A percentile compares a stretch with the other conserved stretches of the same genome.
phyloP scores from a whole-genome alignment of 352 stramenopile genomes.

The Globisporangium nodosum region DNA sequence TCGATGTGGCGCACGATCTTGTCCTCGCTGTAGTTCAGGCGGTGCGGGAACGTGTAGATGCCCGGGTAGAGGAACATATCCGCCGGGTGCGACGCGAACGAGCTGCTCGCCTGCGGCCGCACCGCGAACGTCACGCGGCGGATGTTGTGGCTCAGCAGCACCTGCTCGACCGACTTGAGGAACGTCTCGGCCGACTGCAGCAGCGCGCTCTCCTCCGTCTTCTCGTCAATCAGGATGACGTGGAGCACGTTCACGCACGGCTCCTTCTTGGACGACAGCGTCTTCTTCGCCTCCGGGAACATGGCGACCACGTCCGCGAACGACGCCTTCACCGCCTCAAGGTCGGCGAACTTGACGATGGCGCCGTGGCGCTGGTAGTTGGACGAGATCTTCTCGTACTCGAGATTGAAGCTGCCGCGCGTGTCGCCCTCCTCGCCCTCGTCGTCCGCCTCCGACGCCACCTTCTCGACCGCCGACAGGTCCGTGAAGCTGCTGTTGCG shows the following conservation, averaged over 20 bases:
- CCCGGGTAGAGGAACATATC: constrained; percentile 80
- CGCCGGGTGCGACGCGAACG: constrained; percentile 27
- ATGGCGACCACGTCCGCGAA: constrained; percentile 65
- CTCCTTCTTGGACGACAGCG: constrained; percentile 58
- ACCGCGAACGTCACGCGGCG: constrained; percentile 87
- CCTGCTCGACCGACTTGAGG: constrained; percentile 54
- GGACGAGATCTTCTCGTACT: constrained; percentile 73
- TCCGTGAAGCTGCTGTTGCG: constrained; percentile 51
- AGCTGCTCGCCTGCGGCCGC: constrained; percentile 42
- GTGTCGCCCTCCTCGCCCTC: constrained; percentile 14
- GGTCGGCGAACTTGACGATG: constrained; percentile 83
- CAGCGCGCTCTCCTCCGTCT: constrained; percentile 45
- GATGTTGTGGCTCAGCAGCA: constrained; percentile 71
- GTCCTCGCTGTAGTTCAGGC: constrained; percentile 94
- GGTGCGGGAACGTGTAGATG: constrained; percentile 89
- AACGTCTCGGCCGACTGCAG: constrained; percentile 53
- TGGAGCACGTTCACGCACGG: constrained; percentile 82
- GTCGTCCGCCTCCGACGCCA: constrained; percentile 17
- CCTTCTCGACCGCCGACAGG: constrained; percentile 18
- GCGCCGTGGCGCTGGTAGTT: constrained; percentile 71
- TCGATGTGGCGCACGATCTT: constrained; percentile 98
- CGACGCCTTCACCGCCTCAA: constrained; percentile 72
- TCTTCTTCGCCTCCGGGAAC: constrained; percentile 67
- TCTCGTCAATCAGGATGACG: constrained; percentile 71
- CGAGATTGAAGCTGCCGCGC: constrained; percentile 39